Evolutionary conservation across 306 rosid species (phyloP).

Genomic region (Cucurbita maxima): DNA sequence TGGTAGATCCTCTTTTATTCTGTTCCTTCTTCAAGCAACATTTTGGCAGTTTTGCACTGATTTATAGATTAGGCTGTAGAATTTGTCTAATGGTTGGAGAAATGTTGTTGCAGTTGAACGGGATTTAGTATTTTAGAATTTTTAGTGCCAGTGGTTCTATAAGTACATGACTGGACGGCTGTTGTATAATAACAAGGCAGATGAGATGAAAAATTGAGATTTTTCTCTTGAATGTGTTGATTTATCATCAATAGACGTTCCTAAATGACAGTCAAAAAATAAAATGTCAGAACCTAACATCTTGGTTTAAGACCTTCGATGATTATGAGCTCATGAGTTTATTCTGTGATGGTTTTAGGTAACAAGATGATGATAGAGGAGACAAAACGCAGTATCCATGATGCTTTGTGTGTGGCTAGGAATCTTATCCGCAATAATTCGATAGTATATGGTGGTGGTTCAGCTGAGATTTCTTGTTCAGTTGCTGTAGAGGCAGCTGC

Average conservation of each 20-base stretch:
- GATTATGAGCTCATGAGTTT: conserved; percentile 4
- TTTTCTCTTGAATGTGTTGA: not conserved
- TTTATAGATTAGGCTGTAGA: not conserved
- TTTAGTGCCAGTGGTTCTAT: not conserved
- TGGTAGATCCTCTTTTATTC: not conserved
- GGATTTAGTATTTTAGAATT: too few species aligned
- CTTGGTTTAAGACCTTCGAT: not conserved
- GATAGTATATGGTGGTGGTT: conserved; percentile 96
- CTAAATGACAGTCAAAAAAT: too few species aligned
- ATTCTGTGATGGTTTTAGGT: conserved; percentile 30
- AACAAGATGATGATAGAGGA: conserved; percentile 98
- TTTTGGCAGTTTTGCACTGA: not conserved
- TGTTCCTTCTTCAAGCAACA: not conserved
- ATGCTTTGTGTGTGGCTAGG: conserved; percentile 93
- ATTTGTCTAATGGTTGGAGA: not conserved
- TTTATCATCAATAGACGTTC: not conserved
- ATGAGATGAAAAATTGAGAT: not conserved
- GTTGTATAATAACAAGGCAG: not conserved
- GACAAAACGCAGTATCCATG: conserved; percentile 93
- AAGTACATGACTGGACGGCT: not conserved
- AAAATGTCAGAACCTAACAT: too few species aligned
- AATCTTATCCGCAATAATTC: conserved; percentile 95
- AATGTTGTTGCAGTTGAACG: not conserved
- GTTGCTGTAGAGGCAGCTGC: conserved; percentile 89
- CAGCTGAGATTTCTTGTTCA: conserved; percentile 84